Base-by-base conservation (phyloP, 2,329 filamentous ascomycete species). In the Sphaerulina vaccinii region DNA sequence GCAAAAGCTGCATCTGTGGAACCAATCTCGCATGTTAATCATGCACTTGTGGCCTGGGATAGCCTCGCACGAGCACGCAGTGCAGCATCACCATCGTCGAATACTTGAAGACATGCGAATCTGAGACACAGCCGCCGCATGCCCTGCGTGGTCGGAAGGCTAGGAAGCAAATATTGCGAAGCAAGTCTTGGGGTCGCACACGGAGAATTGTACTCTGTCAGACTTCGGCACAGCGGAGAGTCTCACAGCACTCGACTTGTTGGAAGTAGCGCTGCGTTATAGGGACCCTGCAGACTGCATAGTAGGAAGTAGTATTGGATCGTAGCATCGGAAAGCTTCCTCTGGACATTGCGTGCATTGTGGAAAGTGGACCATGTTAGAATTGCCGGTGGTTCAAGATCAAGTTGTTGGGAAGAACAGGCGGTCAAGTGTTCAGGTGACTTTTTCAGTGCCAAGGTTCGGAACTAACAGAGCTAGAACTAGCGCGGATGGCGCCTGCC, bases 231-330 rank as follows among this genome's bases (percentile, higher is more conserved):
- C 13, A n/a, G 13, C 13, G 37, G 6, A 18, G 2, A 22, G 37
- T 29, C n/a, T n/a, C n/a, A n/a, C n/a, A 13, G 27, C 13, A 29
- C 27, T 29, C 27, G 8, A 39, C 16, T 16, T 21, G 37, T 16
- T 4, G 13, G 6, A 5, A 39, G n/a, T 39, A 21, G 8, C 8
- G 18, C 8, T 5, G 27, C 23, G 42, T 47, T 33, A 48, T 49
- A 52, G 50, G 37, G 43, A 52, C 50, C 50, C 50, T 53, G 51
- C 44, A 53, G 51, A 13, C 32, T 23, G 44, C 51, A 42, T 32
- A 19, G 32, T 44, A 16, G 33, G 22, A 24, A 42, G 37, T 42
- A 19, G 24, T 11, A 43, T 41, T 50, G 48, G 39, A 51, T 23
- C 13, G 40, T 35, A 22, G 39, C 27, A 19, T 18, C n/a, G 39